Evolutionary conservation across 1,139 yeast genomes (phyloP), one percentile per base, ranked within the genome.

Genomic region (Spathaspora sp.): DNA sequence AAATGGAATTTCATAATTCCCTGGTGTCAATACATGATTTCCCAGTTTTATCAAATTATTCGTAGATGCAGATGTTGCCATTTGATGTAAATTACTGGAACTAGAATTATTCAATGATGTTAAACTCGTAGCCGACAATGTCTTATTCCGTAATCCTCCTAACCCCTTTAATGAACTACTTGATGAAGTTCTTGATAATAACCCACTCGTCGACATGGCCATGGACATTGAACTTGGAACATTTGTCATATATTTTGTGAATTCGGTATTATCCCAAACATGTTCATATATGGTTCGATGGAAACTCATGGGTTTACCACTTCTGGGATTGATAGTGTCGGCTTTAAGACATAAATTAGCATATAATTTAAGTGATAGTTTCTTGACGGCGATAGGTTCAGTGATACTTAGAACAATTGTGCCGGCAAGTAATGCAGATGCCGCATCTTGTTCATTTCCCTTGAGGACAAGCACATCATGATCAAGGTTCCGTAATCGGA

Each of bases 1-100:
- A 61, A 93, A 93, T 0, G 99, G 98, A 56, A 93, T 80, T 60
- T 89, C 96, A 62, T 93, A 90, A 62, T 89, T 89, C 0, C 99
- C 99, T 51, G 76, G 82, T 0, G 75, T 74, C 44, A 86, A 63
- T 4, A 41, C 16, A 48, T 61, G 64, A 42, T 50, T 63, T 18
- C 59, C 63, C 38, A 39, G 23, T 7, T 31, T 42, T 10, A 26
- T 34, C 17, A 33, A 31, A 9, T 16, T 13, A 10, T 33, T 29
- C 2, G 36, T 39, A 7, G 55, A 43, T 7, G 56, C 46, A 7
- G 61, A 43, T 45, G 43, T 39, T 11, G 55, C 43, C 13, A 41
- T 23, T 26, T 29, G 31, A 23, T 41, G 29, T 4, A 44, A 33
- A 44, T 45, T 49, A 10, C 59, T 49, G 38, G 64, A 56, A 43